Evolutionary conservation across 192 early-diverging fungal species (phyloP).

Genomic region (Linnemannia hyalina): DNA sequence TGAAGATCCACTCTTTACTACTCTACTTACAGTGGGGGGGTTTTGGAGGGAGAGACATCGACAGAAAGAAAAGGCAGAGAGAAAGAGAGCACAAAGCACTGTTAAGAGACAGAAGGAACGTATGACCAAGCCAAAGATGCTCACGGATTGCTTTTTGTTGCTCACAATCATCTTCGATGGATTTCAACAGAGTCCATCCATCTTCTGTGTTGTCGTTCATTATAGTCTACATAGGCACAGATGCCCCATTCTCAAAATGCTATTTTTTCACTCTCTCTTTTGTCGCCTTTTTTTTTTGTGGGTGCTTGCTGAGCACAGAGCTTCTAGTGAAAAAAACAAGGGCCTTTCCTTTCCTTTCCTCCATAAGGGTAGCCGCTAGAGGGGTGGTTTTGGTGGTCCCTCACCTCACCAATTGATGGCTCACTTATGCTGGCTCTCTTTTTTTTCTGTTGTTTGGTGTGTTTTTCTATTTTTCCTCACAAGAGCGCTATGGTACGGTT

Average conservation of each 20-base stretch:
- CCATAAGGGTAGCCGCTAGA: neutral
- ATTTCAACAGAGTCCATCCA: neutral
- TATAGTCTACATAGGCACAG: neutral
- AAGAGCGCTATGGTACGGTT: neutral
- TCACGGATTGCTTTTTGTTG: neutral
- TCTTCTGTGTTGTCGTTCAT: neutral
- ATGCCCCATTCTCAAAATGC: neutral
- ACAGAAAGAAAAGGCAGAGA: neutral
- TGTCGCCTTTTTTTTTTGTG: neutral
- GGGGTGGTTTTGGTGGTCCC: neutral
- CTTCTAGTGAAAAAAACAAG: neutral
- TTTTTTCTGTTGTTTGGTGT: neutral
- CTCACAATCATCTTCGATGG: conserved; percentile 7
- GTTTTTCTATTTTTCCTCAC: neutral
- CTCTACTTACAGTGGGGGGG: neutral
- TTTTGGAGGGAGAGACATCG: neutral
- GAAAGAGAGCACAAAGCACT: neutral
- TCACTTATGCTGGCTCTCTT: neutral
- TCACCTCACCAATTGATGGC: neutral
- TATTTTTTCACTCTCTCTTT: neutral
- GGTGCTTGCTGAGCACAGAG: neutral
- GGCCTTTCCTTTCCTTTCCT: neutral
- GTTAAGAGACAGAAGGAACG: neutral
- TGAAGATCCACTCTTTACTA: neutral
- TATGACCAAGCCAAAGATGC: conserved; percentile 8